Evolutionary conservation across 768 basidiomycete genomes (phyloP).

Genomic region (Psilocybe cubensis): DNA sequence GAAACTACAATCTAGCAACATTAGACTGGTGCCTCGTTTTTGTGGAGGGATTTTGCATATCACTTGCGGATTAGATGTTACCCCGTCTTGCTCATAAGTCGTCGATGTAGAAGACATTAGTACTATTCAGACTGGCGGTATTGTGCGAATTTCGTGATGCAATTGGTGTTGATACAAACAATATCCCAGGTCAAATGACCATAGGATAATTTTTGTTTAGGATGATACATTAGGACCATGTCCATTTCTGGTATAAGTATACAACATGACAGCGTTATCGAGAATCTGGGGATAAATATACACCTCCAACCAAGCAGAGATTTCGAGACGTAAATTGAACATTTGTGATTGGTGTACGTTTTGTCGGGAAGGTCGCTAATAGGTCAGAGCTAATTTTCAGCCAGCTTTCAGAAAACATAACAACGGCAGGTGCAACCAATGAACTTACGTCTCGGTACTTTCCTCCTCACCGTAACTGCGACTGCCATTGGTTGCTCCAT

Average conservation of each 20-base stretch:
- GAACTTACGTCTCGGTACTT: constrained; percentile 71
- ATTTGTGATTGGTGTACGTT: constrained; percentile 91
- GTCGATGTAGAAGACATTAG: no score
- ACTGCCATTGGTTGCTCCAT: constrained; percentile 41
- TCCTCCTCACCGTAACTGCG: constrained; percentile 55
- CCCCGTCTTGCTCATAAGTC: no score
- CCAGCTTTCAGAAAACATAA: not conserved
- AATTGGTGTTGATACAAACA: no score
- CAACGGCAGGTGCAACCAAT: not conserved
- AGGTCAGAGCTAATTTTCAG: constrained; percentile 70
- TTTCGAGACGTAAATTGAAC: constrained; percentile 96
- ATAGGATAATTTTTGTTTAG: no score
- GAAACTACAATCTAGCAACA: no score
- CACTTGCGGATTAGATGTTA: no score
- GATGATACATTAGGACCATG: no score
- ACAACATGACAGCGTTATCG: constrained; percentile 19
- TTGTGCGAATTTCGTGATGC: no score
- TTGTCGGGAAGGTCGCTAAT: constrained; percentile 91
- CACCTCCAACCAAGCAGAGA: constrained; percentile 87
- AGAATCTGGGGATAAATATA: constrained; percentile 63
- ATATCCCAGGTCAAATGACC: no score
- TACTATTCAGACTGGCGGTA: no score
- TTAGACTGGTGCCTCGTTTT: no score
- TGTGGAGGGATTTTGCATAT: no score
- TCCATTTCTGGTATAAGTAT: not conserved